These are phyloP conservation scores for Cytospora mali DNA, from an alignment of 2,329 filamentous ascomycete species.

Conservation along the genomic window DNA sequence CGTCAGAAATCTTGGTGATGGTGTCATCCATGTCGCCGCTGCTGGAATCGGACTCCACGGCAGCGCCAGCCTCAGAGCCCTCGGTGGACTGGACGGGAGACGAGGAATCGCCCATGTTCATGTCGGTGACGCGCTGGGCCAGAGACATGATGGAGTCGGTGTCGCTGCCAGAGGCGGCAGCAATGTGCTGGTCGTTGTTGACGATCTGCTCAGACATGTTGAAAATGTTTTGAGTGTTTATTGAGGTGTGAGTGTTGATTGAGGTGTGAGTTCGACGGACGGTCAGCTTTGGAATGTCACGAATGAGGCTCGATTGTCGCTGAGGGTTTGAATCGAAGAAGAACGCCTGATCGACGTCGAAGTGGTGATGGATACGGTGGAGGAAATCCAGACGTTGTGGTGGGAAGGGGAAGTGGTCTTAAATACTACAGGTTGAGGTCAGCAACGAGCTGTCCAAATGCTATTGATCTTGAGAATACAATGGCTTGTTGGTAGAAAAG, in stretches of 20 bases:
- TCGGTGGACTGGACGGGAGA: constrained; percentile 1
- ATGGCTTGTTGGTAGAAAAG: too few relatives aligned
- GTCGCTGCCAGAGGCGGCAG: background rate
- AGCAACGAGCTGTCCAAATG: background rate
- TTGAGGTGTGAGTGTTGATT: background rate
- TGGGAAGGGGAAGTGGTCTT: background rate
- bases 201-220: constrained; percentile 6
- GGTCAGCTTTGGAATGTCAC: too few relatives aligned
- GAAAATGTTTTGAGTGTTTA: too few relatives aligned
- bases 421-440: constrained; percentile 3
- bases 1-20: background rate
- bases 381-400: background rate
- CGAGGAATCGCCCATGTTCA: background rate
- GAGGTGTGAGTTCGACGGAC: background rate
- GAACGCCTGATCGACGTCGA: background rate
- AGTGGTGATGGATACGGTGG: background rate
- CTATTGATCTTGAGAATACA: background rate
- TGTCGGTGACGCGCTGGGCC: background rate
- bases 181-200: constrained; percentile 1
- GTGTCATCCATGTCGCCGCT: constrained; percentile 5
- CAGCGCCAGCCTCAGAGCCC: background rate
- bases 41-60: background rate
- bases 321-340: background rate
- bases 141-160: constrained; percentile 2
- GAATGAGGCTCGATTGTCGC: background rate